phyloP scores from a whole-genome alignment of 2,329 filamentous ascomycete species.

The Allantophomopsis cytisporea region DNA sequence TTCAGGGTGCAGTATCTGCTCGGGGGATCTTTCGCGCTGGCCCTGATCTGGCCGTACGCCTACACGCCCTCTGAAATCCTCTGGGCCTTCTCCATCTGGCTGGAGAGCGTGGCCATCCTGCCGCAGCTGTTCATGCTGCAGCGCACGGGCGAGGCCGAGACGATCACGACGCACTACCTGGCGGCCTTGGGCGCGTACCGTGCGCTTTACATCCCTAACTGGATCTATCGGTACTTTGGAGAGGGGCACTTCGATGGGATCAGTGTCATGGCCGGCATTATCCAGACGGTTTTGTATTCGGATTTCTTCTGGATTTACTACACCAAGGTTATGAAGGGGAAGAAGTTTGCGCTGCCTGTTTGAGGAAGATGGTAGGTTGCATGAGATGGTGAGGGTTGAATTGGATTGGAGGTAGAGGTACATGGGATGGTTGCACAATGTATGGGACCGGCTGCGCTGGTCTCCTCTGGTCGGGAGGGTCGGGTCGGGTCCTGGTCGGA shows the following conservation, averaged over 20 bases:
- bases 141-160: conserved; percentile 93
- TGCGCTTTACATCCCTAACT: conserved; percentile 95
- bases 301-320: conserved; percentile 99
- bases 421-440: background rate
- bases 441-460: background rate
- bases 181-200: conserved; percentile 87
- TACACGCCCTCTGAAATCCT: conserved; percentile 78
- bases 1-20: conserved; percentile 95
- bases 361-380: conserved; percentile 24
- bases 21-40: conserved; percentile 65
- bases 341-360: conserved; percentile 78
- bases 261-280: conserved; percentile 72
- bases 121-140: conserved; percentile 98
- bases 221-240: conserved; percentile 80
- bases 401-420: background rate
- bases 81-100: conserved; percentile 97
- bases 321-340: conserved; percentile 82
- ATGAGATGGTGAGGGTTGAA: background rate
- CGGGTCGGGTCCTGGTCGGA: no score
- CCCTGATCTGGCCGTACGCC: conserved; percentile 70
- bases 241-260: conserved; percentile 79
- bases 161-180: conserved; percentile 97
- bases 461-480: no score
- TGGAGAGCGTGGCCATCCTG: conserved; percentile 91
- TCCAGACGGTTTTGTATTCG: conserved; percentile 92